A percentile compares a stretch with the other conserved stretches of the same genome.
Evolutionary conservation across 192 early-diverging fungal genomes (phyloP).

Genomic region (Mortierella alpina): DNA sequence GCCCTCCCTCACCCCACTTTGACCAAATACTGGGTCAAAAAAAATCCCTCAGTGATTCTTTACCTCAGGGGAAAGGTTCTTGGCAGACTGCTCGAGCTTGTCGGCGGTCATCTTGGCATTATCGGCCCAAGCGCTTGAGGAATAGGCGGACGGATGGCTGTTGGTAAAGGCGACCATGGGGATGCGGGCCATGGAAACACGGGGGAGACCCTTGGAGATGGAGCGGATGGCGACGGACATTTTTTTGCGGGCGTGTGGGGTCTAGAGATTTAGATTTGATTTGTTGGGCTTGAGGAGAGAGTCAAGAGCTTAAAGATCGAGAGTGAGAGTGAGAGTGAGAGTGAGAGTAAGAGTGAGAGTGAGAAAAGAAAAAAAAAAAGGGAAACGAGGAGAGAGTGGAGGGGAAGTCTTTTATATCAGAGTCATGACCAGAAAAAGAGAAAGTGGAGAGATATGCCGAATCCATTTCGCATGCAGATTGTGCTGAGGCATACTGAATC

Average conservation of each 20-base stretch:
- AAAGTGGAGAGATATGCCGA: background rate
- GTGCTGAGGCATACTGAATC: too few relatives aligned
- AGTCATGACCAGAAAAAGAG: slow-evolving; percentile 2
- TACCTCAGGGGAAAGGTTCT: slow-evolving; percentile 32
- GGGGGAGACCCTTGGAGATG: slow-evolving; percentile 40
- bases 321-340: background rate
- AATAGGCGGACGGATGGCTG: slow-evolving; percentile 46
- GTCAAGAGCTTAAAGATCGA: too few relatives aligned
- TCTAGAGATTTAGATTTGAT: background rate
- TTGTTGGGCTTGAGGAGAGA: background rate
- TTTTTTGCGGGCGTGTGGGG: slow-evolving; percentile 1
- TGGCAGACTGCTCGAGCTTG: slow-evolving; percentile 38
- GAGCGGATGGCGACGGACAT: slow-evolving; percentile 42
- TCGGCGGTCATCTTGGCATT: slow-evolving; percentile 38
- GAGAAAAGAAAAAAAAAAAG: slow-evolving; percentile 9
- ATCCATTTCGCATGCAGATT: background rate
- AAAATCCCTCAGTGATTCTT: background rate
- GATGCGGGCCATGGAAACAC: slow-evolving; percentile 49
- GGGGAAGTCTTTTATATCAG: slow-evolving; percentile 9
- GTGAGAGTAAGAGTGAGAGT: background rate
- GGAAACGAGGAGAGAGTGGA: slow-evolving; percentile 1
- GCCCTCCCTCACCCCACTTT: too few relatives aligned
- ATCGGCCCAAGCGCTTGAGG: slow-evolving; percentile 48
- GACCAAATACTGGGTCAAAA: background rate
- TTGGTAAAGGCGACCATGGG: slow-evolving; percentile 52